A percentile compares a stretch with the other conserved stretches of the same genome.
phyloP scores from a whole-genome alignment of 495 filamentous ascomycete genomes.

The Darksidea phi region DNA sequence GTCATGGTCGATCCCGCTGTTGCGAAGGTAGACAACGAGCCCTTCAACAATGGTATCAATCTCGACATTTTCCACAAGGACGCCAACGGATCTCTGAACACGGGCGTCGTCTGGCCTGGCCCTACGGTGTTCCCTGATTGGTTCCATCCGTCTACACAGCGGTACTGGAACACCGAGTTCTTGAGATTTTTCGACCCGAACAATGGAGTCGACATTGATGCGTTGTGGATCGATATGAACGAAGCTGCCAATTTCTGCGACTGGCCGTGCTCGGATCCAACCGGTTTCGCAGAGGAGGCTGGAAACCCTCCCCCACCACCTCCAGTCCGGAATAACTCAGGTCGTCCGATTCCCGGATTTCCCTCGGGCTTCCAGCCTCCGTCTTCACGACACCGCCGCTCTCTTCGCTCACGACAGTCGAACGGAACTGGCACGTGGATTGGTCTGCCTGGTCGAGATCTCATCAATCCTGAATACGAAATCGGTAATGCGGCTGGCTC shows the following conservation, averaged over 20 bases:
- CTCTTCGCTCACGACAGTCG: constrained; percentile 9
- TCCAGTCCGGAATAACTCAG: constrained; percentile 56
- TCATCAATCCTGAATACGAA: constrained; percentile 68
- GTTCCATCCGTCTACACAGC: constrained; percentile 65
- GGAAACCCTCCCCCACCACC: constrained; percentile 49
- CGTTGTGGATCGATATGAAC: constrained; percentile 66
- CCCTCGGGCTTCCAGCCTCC: constrained; percentile 67
- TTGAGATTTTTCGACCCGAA: constrained; percentile 61
- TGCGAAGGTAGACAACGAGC: constrained; percentile 62
- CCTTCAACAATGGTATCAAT: constrained; percentile 61
- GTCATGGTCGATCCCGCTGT: constrained; percentile 86
- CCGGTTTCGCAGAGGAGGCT: neutral
- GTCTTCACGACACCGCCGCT: neutral
- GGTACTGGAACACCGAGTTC: constrained; percentile 75
- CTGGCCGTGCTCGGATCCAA: constrained; percentile 68
- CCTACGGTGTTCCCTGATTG: constrained; percentile 77
- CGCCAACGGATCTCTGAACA: constrained; percentile 64
- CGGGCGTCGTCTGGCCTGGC: constrained; percentile 83
- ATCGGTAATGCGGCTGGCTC: constrained; percentile 66
- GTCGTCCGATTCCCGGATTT: constrained; percentile 67
- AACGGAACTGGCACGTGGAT: constrained; percentile 36
- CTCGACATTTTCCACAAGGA: constrained; percentile 63
- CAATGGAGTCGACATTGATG: constrained; percentile 75
- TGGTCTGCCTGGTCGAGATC: constrained; percentile 63
- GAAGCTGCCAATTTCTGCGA: constrained; percentile 59